Percentiles rank a stretch among this genome's conserved stretches.
Evolutionary conservation across 2,329 filamentous ascomycete species (phyloP).

Genomic region (Mycosphaerella arachidis): DNA sequence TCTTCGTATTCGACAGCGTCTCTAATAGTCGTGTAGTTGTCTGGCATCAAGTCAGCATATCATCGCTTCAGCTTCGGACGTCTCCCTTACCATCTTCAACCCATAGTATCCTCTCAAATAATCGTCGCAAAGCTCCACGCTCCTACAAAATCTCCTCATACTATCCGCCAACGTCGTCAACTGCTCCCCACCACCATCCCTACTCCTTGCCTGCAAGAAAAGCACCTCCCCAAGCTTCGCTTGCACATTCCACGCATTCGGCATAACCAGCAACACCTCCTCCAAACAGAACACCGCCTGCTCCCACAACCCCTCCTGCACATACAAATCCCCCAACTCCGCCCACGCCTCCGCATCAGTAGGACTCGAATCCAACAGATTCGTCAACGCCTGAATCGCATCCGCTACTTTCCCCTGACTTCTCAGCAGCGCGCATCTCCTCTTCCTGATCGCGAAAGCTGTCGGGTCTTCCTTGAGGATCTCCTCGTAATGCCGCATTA

Average conservation of each 20-base stretch:
- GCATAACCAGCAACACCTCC: conserved; percentile 78
- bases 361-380: conserved; percentile 75
- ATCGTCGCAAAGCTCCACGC: conserved; percentile 87
- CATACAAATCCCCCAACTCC: conserved; percentile 83
- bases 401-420: conserved; percentile 67
- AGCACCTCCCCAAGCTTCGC: conserved; percentile 79
- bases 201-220: conserved; percentile 56
- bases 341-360: conserved; percentile 93
- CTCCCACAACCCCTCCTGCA: conserved; percentile 68
- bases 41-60: conserved; percentile 6
- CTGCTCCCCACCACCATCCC: conserved; percentile 34
- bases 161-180: conserved; percentile 62
- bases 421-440: conserved; percentile 73
- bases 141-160: conserved; percentile 79
- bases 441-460: conserved; percentile 82
- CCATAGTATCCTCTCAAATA: conserved; percentile 93
- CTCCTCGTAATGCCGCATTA: conserved; percentile 73
- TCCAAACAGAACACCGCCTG: conserved; percentile 87
- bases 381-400: conserved; percentile 67
- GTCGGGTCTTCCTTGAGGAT: conserved; percentile 68
- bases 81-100: conserved; percentile 62
- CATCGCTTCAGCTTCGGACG: conserved; percentile 31
- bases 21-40: conserved; percentile 24
- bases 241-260: conserved; percentile 96
- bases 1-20: conserved; percentile 22